A percentile compares a stretch with the other conserved stretches of the same genome.
Evolutionary conservation across 1,284 basidiomycete species (phyloP).

Genomic region (Cutaneotrichosporon cutaneum): DNA sequence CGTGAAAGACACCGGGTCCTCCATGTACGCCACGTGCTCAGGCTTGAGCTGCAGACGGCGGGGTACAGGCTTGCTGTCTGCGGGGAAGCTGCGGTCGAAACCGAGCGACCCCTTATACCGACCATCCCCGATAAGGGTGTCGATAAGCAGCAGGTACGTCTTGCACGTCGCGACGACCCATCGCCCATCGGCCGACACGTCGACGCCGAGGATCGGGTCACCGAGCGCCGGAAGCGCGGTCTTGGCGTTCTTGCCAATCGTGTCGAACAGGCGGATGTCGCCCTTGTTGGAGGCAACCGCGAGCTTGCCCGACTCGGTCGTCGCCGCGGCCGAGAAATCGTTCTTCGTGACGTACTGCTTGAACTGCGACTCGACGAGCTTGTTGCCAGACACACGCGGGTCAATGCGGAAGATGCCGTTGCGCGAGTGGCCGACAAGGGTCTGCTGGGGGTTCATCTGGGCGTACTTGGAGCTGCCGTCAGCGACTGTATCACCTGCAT

Average conservation of each 20-base stretch:
- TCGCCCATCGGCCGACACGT: conserved; percentile 89
- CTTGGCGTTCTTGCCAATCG: conserved; percentile 98
- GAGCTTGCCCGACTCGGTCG: conserved; percentile 80
- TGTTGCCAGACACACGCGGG: conserved; percentile 82
- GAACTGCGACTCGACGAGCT: conserved; percentile 91
- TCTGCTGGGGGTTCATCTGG: conserved; percentile 88
- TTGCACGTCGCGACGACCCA: conserved; percentile 96
- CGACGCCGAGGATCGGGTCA: conserved; percentile 91
- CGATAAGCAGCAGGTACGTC: conserved; percentile 91
- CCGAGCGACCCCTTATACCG: conserved; percentile 81
- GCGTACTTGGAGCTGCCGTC: conserved; percentile 76
- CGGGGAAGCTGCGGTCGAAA: conserved; percentile 95
- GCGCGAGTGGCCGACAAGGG: conserved; percentile 80
- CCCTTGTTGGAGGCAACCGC: conserved; percentile 96
- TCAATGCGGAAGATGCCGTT: conserved; percentile 98
- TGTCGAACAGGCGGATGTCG: conserved; percentile 92
- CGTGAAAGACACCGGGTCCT: conserved; percentile 80
- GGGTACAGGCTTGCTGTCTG: conserved; percentile 87
- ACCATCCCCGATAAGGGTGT: conserved; percentile 91
- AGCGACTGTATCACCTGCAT: neutral
- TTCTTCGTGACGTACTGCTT: conserved; percentile 97
- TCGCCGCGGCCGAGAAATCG: conserved; percentile 89
- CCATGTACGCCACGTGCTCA: conserved; percentile 96
- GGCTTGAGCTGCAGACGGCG: conserved; percentile 81
- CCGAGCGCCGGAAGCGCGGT: conserved; percentile 95